Evolutionary conservation across 768 basidiomycete genomes (phyloP), one percentile per base, ranked within the genome.

Genomic region (Tubosaeta sp.): DNA sequence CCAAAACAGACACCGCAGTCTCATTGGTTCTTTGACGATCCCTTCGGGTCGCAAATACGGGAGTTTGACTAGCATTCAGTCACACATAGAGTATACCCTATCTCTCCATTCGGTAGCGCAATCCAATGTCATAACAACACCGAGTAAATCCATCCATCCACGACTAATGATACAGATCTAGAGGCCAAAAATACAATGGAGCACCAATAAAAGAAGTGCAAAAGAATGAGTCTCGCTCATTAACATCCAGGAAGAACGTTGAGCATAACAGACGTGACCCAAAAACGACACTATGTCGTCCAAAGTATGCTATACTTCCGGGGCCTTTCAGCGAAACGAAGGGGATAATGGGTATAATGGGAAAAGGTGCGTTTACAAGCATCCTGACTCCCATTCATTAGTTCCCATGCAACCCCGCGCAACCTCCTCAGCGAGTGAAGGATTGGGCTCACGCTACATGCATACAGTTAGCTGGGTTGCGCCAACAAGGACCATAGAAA

Each of bases 91-190:
- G n/a, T n/a, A n/a, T n/a, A n/a, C n/a, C n/a, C n/a, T n/a, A n/a
- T n/a, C n/a, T n/a, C n/a, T n/a, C n/a, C n/a, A n/a, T n/a, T n/a
- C n/a, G n/a, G n/a, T n/a, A n/a, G n/a, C n/a, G n/a, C n/a, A n/a
- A n/a, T n/a, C n/a, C n/a, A n/a, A n/a, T n/a, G n/a, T n/a, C n/a
- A n/a, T n/a, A n/a, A n/a, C n/a, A n/a, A n/a, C n/a, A n/a, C n/a
- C n/a, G n/a, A 47, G 24, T n/a, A 25, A 25, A 43, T 18, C 21
- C 10, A 47, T 34, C 24, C 44, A 13, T 25, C 12, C 25, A 41
- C 3, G 7, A 36, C 48, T 67, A 65, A 6, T 1, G 27, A 65
- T 68, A 66, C 67, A 66, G 16, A 27, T 67, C 56, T 69, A 65
- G 22, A 36, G n/a, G 11, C 19, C 11, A 57, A 48, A 27, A 18